phyloP scores from a whole-genome alignment of 495 filamentous ascomycete species.

The Chlorociboria aeruginascens region DNA sequence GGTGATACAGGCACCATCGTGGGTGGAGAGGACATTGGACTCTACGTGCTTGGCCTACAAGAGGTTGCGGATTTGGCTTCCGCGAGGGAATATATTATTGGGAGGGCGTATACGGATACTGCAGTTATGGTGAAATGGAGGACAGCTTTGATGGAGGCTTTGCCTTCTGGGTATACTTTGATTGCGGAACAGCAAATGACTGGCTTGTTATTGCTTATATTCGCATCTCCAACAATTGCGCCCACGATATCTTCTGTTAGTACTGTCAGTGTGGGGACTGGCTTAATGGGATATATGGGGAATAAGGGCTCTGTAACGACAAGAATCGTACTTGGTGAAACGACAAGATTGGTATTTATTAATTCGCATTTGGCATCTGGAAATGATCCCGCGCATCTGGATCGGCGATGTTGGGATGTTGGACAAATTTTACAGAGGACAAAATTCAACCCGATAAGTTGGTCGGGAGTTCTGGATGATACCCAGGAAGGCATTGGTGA shows the following conservation, averaged over 20 bases:
- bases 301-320: constrained; percentile 88
- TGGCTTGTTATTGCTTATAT: constrained; percentile 76
- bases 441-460: constrained; percentile 58
- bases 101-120: constrained; percentile 60
- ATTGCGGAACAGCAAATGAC: constrained; percentile 76
- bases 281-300: constrained; percentile 81
- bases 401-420: constrained; percentile 75
- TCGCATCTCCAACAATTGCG: constrained; percentile 62
- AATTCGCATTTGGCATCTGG: constrained; percentile 88
- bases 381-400: constrained; percentile 59
- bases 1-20: constrained; percentile 23
- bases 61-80: constrained; percentile 83
- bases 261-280: constrained; percentile 70
- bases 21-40: constrained; percentile 54
- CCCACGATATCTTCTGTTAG: constrained; percentile 65
- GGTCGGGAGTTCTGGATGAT: constrained; percentile 41
- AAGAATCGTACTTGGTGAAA: constrained; percentile 78
- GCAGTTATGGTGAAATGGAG: constrained; percentile 66
- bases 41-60: constrained; percentile 86
- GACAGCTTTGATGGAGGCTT: constrained; percentile 49
- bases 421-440: constrained; percentile 61
- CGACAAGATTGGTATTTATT: constrained; percentile 75
- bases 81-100: constrained; percentile 35
- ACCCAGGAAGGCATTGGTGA: constrained; percentile 63
- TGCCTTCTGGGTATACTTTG: constrained; percentile 66